Base-by-base conservation (phyloP, 106 monocot species). In the Gastrodia elata region DNA sequence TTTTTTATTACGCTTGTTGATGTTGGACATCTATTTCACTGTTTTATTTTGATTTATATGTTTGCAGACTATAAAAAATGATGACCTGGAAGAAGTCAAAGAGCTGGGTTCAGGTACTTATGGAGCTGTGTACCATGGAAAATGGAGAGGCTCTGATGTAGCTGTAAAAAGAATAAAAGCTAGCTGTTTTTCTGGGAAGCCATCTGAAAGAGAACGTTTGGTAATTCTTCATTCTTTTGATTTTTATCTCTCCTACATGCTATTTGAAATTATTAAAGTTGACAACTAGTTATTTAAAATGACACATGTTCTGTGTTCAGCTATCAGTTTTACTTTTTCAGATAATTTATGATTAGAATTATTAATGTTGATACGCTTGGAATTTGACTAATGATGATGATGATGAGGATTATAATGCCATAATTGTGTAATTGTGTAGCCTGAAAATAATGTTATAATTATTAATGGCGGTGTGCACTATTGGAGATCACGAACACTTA, bases 131-230 rank as follows among this genome's bases (percentile, higher is more conserved):
- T 95, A 70, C 49, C 82, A 95, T 85, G 89, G 95, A 4, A 95
- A 95, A 77, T 95, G 95, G 95, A 92, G 79, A 69, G 95, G 95
- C 52, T 87, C 83, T 57, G 95, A 95, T 81, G 92, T 95, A 72
- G 95, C 91, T 18, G 89, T 95, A 72, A 95, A 95, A 83, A 85
- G 89, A 82, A 92, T 95, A 74, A 95, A 89, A 82, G 85, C 92
- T 40, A 95, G 95, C 70, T 95, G 92, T 75, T 95, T 95, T 80
- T 42, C 79, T 72, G 95, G 91, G 56, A 89, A 74, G 80, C 92
- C 91, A 75, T 95, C 91, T 65, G 95, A 92, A 79, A 89, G 89
- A 81, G 87, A 84, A 73, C 91, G 91, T 30, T 61, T 95, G 91
- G 95, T 95, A 79, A 26, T 39, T 83, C 74, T 20, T 33, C 5